Conservation (phyloP, 164 flowering plant species). For the Piper betle region DNA sequence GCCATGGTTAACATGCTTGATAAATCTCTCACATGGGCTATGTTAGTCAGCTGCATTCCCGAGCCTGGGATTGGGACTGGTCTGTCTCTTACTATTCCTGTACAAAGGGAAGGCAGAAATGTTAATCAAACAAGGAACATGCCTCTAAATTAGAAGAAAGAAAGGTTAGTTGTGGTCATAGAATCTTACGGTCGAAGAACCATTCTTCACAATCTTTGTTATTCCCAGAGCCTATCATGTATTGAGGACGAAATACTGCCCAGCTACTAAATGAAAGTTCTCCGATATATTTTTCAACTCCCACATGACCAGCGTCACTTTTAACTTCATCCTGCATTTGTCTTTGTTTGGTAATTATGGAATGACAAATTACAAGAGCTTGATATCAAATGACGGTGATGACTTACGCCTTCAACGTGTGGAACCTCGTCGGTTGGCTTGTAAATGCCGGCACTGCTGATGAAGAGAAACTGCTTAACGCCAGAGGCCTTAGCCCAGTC, state of each 20-base stretch:
- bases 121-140: background rate
- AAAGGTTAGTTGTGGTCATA: background rate
- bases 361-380: too few relatives aligned
- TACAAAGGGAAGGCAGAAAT: background rate
- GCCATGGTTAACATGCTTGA: slow-evolving; percentile 84
- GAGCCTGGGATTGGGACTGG: slow-evolving; percentile 93
- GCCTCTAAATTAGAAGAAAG: too few relatives aligned
- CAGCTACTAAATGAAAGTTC: slow-evolving; percentile 48
- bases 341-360: too few relatives aligned
- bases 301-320: slow-evolving; percentile 84
- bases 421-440: slow-evolving; percentile 90
- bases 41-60: slow-evolving; percentile 96
- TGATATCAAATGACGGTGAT: background rate
- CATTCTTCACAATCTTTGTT: slow-evolving; percentile 99
- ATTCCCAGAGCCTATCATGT: slow-evolving; percentile 98
- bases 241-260: slow-evolving; percentile 93
- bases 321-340: slow-evolving; percentile 65
- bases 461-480: slow-evolving; percentile 70
- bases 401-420: slow-evolving; percentile 93
- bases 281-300: slow-evolving; percentile 69
- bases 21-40: slow-evolving; percentile 76
- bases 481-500: slow-evolving; percentile 93
- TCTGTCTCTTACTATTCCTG: slow-evolving; percentile 91
- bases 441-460: slow-evolving; percentile 98
- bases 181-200: slow-evolving; percentile 90